Percentiles rank a stretch among this genome's conserved stretches.
phyloP scores from a whole-genome alignment of 805 yeast species.

The Dipodascus albidus region DNA sequence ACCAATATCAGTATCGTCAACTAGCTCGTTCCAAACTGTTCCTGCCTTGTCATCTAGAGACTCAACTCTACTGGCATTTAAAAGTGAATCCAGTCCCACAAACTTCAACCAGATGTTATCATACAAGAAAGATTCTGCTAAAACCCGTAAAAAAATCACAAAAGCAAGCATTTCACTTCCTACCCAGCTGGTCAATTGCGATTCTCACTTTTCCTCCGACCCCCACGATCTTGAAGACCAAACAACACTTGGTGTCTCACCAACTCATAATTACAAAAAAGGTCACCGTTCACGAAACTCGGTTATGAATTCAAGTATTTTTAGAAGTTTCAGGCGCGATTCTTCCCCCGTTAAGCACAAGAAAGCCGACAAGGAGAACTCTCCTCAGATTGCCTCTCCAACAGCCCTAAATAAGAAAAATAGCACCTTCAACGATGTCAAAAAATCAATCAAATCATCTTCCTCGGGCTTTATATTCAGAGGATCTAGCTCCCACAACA shows the following conservation, averaged over 20 bases:
- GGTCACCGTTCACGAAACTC: conserved; percentile 2
- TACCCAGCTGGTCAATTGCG: conserved; percentile 4
- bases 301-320: conserved; percentile 4
- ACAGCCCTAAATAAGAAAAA: not conserved
- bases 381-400: not conserved
- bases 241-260: not conserved
- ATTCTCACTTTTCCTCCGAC: conserved; percentile 6
- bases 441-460: not conserved
- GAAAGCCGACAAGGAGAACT: not conserved
- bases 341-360: not conserved
- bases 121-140: not conserved
- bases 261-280: conserved; percentile 1
- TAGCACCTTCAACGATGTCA: not conserved
- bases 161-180: conserved; percentile 10
- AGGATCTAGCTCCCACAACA: not conserved
- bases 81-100: not conserved
- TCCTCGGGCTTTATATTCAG: not conserved
- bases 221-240: not conserved
- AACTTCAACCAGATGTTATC: not conserved
- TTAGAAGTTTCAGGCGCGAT: not conserved
- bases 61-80: too few species aligned
- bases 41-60: not conserved
- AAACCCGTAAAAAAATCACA: conserved; percentile 4
- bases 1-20: not conserved
- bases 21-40: not conserved